Evolutionary conservation across 2,329 filamentous ascomycete species (phyloP), one percentile per base, ranked within the genome.

Genomic region (Nothopassalora personata): DNA sequence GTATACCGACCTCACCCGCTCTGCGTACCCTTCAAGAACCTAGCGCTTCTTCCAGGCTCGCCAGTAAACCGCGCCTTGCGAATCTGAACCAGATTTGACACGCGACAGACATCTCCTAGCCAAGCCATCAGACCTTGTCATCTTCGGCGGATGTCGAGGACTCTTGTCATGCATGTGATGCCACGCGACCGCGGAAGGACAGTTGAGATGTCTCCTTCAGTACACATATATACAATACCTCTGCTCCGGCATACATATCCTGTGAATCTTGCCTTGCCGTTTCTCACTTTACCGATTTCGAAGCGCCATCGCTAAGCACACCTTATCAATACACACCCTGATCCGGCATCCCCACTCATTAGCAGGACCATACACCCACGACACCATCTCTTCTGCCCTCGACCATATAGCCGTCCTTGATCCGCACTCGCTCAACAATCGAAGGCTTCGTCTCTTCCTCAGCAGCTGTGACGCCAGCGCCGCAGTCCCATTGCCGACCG

Each of bases 401-500:
- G 1, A 96, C 84, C 71, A 97, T 79, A 76, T 96, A 99, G 0
- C 94, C 94, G 69, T 99, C 94, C 75, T 90, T 91, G 71, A 97
- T 87, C 65, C 92, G 84, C 59, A 97, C 93, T 60, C 84, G 85
- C 76, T 97, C 92, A 19, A 99, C 87, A 5, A 74, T 68, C 0
- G 73, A 68, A 9, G 73, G 64, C 23, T 59, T 63, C 1, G 48
- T 55, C 57, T 78, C 81, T 66, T 84, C 86, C 11, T 82, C 84
- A 58, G 85, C 82, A 54, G 88, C 86, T 19, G 86, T 84, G 60
- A 86, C 85, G 36, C 92, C 93, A 2, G 91, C 87, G 55, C 94
- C 94, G 75, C 92, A 97, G 74, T 96, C 91, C 94, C 94, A 99
- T 75, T 97, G 94, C 61, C 90, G 81, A 45, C 91, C 91, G 72